Evolutionary conservation across 495 filamentous ascomycete genomes (phyloP), one percentile per base, ranked within the genome.

Genomic region (Aspergillus kassunensis): DNA sequence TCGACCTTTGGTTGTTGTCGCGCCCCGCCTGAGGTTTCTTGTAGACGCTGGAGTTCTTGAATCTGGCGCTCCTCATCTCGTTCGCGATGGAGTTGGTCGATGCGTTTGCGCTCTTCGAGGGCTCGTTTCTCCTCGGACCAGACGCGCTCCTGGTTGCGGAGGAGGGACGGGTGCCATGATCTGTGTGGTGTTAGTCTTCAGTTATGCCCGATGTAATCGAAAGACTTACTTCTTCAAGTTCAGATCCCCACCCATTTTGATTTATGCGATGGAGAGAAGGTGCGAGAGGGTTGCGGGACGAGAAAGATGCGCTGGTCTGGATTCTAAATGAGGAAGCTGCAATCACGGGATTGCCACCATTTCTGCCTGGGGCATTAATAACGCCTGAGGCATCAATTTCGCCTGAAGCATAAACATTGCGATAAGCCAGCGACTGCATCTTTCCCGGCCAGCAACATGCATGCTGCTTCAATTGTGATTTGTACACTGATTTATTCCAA

Each of bases 61-160:
- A 96, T 88, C 50, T 85, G 81, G 9, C 95, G 86, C 71, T 99
- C 93, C 71, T 99, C 91, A 59, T 90, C 87, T 40, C 95, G 83
- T 69, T 99, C 93, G 54, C 95, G 92, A 41, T 85, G 83, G 50
- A 89, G 79, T 66, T 90, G 86, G 12, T 92, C 88, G 59, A 90
- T 90, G 33, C 84, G 82, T 70, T 97, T 97, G 66, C 93, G 86
- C 73, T 97, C 95, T 41, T 95, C 89, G 0, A 99, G 81, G n/a
- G 93, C 93, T 56, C 88, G 87, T 63, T 93, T 84, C 63, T 99
- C 91, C 63, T 90, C 85, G 20, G 86, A 78, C 84, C 87, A 95
- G 51, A 95, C 90, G 56, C 81, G 78, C 67, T 75, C 77, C 73
- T 95, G 90, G 68, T 96, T 96, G 71, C 80, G 81, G 67, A 90